Conservation (phyloP, 2,329 filamentous ascomycete species). For the Sordariomycetes sp. region DNA sequence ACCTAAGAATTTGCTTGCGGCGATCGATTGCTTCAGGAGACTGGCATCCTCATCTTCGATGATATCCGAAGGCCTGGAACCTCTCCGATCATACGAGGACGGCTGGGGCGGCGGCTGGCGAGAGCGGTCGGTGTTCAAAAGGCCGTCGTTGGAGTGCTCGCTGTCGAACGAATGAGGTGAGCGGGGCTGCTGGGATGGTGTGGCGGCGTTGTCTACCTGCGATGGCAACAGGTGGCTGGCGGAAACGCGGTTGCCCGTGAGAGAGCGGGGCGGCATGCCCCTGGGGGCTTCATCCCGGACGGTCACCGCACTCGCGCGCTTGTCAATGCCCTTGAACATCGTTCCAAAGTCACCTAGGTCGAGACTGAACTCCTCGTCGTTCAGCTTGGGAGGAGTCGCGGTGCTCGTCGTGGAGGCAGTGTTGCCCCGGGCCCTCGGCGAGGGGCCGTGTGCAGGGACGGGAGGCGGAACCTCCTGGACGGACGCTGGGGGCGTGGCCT, state of each 20-base stretch:
- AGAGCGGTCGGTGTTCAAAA: constrained; percentile 25
- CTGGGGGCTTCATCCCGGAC: background rate
- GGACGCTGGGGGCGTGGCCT: constrained; percentile 18
- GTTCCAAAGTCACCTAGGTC: constrained; percentile 45
- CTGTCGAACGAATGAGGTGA: constrained; percentile 36
- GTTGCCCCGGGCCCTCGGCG: constrained; percentile 19
- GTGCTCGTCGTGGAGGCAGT: constrained; percentile 41
- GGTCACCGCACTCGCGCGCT: constrained; percentile 34
- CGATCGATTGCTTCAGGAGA: constrained; percentile 37
- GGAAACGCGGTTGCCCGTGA: constrained; percentile 24
- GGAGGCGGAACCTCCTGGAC: constrained; percentile 16
- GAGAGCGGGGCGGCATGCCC: constrained; percentile 25
- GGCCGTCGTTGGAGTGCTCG: constrained; percentile 33
- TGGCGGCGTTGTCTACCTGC: constrained; percentile 27
- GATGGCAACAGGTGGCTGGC: background rate
- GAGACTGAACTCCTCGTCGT: constrained; percentile 26
- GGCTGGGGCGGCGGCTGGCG: constrained; percentile 13
- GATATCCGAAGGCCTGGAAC: constrained; percentile 21
- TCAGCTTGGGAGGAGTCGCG: constrained; percentile 34
- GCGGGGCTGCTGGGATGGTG: constrained; percentile 25
- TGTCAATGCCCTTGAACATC: constrained; percentile 42
- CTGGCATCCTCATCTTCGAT: constrained; percentile 39
- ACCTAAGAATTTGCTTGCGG: constrained; percentile 31
- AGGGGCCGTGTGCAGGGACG: constrained; percentile 16
- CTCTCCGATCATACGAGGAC: constrained; percentile 6